Base-by-base conservation (phyloP, 306 rosid genomes). In the Vigna mungo region DNA sequence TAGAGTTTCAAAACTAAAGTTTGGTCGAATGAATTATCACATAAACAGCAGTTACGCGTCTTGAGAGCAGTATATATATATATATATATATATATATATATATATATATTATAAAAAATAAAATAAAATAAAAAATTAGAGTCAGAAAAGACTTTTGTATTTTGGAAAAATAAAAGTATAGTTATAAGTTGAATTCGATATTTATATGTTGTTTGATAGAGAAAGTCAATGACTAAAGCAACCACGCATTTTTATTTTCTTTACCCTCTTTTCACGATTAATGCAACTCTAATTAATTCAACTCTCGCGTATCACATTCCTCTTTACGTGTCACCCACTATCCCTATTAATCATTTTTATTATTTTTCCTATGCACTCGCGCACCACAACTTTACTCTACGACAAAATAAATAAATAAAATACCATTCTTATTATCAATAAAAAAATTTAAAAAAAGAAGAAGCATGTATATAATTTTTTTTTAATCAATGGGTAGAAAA, bases 231-330 rank as follows among this genome's bases (percentile, higher is more conserved):
- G 30, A 49, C 51, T 18, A 9, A 64, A 39, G 30, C 63, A 41
- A 67, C 72, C 54, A 21, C 13, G 12, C 53, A 66, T 66, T 66
- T 66, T 66, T 39, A 10, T 11, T 43, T 43, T 21, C 20, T 2
- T 46, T 67, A 21, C 21, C 53, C 23, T 6, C n/a, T 43, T 43
- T 11, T 23, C 72, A 67, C 56, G 55, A 44, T 23, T 25, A 11
- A 36, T 63, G 7, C 2, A 44, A 66, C 13, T 1, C 47, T 44
- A 20, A 20, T 12, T 21, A 25, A 66, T 43, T 66, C 54, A 67
- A 1, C 55, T 44, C 72, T 46, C 56, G 72, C 72, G 72, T 37
- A 20, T 5, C 72, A 44, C 72, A 67, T 13, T 66, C 39, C 18
- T 44, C 39, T 41, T 43, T 55, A 41, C 3, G 9, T 51, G 9